phyloP scores from a whole-genome alignment of 2,329 filamentous ascomycete species.

The Aspergillaceae sp. region DNA sequence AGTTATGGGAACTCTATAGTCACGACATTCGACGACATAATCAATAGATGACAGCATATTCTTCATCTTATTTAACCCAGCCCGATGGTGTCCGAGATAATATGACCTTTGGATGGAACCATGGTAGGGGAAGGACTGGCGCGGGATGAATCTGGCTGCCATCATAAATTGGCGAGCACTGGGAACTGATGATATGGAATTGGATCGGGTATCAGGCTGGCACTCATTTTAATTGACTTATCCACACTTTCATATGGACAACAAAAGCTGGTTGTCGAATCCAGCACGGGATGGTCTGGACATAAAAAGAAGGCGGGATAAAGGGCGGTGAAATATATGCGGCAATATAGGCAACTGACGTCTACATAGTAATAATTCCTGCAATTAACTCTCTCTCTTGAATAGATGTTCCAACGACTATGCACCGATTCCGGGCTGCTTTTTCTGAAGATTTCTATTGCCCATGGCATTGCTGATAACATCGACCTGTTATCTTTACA shows the following conservation, averaged over 20 bases:
- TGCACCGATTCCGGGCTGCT: background rate
- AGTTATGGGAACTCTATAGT: conserved; percentile 81
- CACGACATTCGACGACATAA: conserved; percentile 87
- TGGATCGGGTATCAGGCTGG: background rate
- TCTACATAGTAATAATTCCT: too few species aligned
- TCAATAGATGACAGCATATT: conserved; percentile 69
- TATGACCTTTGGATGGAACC: conserved; percentile 76
- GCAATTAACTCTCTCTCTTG: background rate
- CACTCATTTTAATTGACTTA: conserved; percentile 1
- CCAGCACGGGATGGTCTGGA: background rate
- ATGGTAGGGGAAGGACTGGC: conserved; percentile 63
- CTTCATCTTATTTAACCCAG: conserved; percentile 75
- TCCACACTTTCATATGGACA: background rate
- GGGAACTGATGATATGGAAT: background rate
- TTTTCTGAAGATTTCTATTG: background rate
- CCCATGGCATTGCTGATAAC: background rate
- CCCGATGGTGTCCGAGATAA: conserved; percentile 85
- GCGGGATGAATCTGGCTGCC: conserved; percentile 57
- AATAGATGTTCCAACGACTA: background rate
- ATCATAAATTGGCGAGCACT: conserved; percentile 7
- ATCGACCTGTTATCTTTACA: too few species aligned
- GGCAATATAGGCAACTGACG: background rate
- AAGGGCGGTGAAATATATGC: background rate
- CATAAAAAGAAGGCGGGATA: conserved; percentile 3
- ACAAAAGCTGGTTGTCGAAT: background rate